A percentile compares a stretch with the other conserved stretches of the same genome.
Evolutionary conservation across 2,329 filamentous ascomycete species (phyloP).

Genomic region (Hirsutella rhossiliensis): DNA sequence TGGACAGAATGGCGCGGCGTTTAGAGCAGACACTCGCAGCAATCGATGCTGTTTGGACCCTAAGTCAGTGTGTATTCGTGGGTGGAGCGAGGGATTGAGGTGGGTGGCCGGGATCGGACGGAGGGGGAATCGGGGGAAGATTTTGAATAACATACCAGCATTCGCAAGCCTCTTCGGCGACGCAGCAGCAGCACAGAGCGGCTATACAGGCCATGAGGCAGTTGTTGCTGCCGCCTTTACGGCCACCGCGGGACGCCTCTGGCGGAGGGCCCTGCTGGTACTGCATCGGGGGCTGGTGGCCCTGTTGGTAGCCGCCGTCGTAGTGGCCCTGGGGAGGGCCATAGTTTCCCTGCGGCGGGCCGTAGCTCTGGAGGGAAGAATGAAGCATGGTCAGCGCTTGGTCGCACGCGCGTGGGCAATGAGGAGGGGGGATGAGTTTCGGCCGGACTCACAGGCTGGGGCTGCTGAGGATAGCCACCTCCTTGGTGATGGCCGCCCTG

Average conservation of each 20-base stretch:
- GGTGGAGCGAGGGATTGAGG: background rate
- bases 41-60: slow-evolving; percentile 19
- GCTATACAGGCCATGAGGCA: slow-evolving; percentile 36
- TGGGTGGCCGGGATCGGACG: background rate
- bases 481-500: slow-evolving; percentile 12
- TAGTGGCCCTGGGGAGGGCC: slow-evolving; percentile 20
- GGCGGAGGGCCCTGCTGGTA: slow-evolving; percentile 26
- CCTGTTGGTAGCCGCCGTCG: slow-evolving; percentile 16
- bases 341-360: slow-evolving; percentile 17
- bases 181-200: slow-evolving; percentile 37
- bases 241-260: slow-evolving; percentile 12
- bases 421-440: background rate
- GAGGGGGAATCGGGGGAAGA: background rate
- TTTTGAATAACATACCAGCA: slow-evolving; percentile 26
- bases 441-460: slow-evolving; percentile 22
- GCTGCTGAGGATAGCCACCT: slow-evolving; percentile 26
- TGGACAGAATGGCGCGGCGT: background rate
- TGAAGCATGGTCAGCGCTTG: background rate
- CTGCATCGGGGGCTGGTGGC: slow-evolving; percentile 30
- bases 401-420: background rate
- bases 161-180: slow-evolving; percentile 37
- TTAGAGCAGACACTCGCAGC: slow-evolving; percentile 29
- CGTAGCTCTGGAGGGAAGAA: slow-evolving; percentile 11
- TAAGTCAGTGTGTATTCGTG: background rate
- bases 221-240: slow-evolving; percentile 23